These are phyloP conservation scores for Trifolium fragiferum DNA, from an alignment of 306 rosid genomes.

Conservation along the genomic window DNA sequence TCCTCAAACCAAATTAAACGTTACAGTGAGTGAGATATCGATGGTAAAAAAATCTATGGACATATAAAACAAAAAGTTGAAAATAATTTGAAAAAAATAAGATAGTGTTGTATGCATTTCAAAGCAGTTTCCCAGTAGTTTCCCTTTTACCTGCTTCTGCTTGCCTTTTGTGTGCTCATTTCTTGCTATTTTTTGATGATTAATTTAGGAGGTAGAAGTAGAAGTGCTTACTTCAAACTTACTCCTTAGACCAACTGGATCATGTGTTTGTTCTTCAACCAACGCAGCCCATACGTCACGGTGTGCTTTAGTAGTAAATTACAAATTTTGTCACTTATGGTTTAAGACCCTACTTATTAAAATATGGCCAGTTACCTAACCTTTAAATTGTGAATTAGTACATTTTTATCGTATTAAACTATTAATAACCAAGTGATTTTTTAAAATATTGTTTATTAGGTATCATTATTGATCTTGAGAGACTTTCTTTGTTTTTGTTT, in stretches of 20 bases:
- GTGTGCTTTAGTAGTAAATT: conserved; percentile 4
- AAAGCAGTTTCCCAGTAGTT: neutral
- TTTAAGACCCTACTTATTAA: neutral
- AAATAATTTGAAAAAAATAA: too few species aligned
- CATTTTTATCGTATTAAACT: too few species aligned
- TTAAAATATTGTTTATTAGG: too few species aligned
- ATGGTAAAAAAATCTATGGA: too few species aligned
- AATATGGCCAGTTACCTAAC: neutral
- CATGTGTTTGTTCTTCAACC: neutral
- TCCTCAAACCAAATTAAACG: too few species aligned
- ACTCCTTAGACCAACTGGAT: neutral
- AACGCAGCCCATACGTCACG: conserved; percentile 23
- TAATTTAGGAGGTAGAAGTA: neutral
- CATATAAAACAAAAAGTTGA: too few species aligned
- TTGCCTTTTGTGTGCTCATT: neutral
- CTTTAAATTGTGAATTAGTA: too few species aligned
- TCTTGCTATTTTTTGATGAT: neutral
- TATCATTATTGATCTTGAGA: too few species aligned
- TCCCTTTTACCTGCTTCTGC: neutral
- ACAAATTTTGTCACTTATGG: neutral
- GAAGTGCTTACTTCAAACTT: neutral
- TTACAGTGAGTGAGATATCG: too few species aligned
- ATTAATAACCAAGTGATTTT: too few species aligned
- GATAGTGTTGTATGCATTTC: neutral
- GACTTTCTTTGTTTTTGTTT: too few species aligned